Evolutionary conservation across 495 filamentous ascomycete species (phyloP).

Genomic region (Melanomma pulvis-pyrius): DNA sequence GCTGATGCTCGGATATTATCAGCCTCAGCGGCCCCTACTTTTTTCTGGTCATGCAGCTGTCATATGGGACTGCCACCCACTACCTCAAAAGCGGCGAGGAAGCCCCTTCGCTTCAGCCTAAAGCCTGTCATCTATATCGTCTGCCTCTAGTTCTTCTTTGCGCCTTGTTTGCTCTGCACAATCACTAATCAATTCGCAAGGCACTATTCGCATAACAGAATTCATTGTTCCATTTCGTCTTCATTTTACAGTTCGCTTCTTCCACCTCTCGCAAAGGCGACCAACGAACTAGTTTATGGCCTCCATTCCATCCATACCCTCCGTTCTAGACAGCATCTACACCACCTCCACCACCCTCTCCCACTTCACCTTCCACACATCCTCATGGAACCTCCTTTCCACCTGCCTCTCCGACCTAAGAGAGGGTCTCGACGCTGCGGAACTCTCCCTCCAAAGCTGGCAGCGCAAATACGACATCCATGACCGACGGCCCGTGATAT

Average conservation of each 20-base stretch:
- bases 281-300: not conserved
- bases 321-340: conserved; percentile 3
- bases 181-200: too few relatives aligned
- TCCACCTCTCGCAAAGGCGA: too few relatives aligned
- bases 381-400: conserved; percentile 14
- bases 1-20: not conserved
- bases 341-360: conserved; percentile 3
- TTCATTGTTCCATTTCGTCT: too few relatives aligned
- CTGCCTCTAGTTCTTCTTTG: not conserved
- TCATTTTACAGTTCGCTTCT: too few relatives aligned
- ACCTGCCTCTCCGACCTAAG: conserved; percentile 21
- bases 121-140: not conserved
- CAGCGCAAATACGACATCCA: conserved; percentile 26
- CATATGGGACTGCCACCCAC: not conserved
- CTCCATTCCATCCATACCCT: not conserved
- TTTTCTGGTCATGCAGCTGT: not conserved
- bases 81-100: not conserved
- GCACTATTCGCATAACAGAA: not conserved
- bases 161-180: too few relatives aligned
- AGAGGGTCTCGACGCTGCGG: conserved; percentile 15
- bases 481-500: conserved; percentile 13
- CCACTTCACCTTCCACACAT: conserved; percentile 15
- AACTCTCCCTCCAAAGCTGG: conserved; percentile 21
- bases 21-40: not conserved
- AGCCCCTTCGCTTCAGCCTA: too few relatives aligned